Evolutionary conservation across 177 flowering plant genomes (phyloP), one percentile per base, ranked within the genome.

Genomic region (Telopea speciosissima): DNA sequence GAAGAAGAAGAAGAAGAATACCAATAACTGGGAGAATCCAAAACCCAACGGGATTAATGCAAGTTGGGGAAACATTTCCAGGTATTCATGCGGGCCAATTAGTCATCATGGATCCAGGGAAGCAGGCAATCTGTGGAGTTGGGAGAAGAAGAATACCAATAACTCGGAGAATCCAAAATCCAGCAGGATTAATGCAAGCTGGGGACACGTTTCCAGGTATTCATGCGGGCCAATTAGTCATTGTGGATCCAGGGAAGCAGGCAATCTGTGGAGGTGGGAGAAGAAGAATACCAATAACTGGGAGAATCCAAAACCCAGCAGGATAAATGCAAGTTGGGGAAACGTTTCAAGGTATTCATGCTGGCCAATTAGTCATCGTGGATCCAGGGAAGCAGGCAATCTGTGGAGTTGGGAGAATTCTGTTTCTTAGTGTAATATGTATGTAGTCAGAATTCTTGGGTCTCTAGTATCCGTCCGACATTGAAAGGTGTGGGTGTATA

Each of bases 81-180:
- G n/a, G n/a, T n/a, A n/a, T n/a, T n/a, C n/a, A n/a, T n/a, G n/a
- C n/a, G n/a, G n/a, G n/a, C n/a, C 74, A 11, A 80, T 58, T 77
- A 74, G 31, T 72, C 65, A 11, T 70, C 83, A 60, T 76, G 82
- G 63, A 77, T 69, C 71, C 82, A 74, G 21, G 75, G 73, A n/a
- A n/a, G n/a, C n/a, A n/a, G n/a, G n/a, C n/a, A n/a, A n/a, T n/a
- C n/a, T n/a, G n/a, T n/a, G n/a, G n/a, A n/a, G n/a, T n/a, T n/a
- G n/a, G n/a, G n/a, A n/a, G n/a, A n/a, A n/a, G n/a, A n/a, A 17
- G 64, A 81, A 42, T 68, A 77, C 65, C 65, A 1, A 16, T 19
- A 24, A n/a, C n/a, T n/a, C n/a, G n/a, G 56, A 68, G 23, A 66
- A 70, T 36, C 70, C 67, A 25, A 71, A 45, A 40, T 68, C 78